Percentiles rank a stretch among this genome's conserved stretches.
These are phyloP conservation scores for Neonothopanus nambi DNA, from an alignment of 1,284 basidiomycete genomes.

Conservation along the genomic window DNA sequence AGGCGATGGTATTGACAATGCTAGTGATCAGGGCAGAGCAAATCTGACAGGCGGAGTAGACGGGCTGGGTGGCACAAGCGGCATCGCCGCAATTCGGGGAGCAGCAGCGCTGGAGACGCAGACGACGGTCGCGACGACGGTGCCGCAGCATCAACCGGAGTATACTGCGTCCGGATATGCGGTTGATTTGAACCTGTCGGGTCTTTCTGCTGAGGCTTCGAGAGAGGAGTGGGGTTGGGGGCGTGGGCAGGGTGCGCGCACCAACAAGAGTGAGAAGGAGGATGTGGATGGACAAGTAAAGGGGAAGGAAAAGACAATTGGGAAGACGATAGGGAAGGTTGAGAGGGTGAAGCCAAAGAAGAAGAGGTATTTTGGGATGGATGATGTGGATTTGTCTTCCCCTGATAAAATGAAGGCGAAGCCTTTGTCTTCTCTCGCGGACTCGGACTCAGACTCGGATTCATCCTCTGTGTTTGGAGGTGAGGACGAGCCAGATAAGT, in stretches of 20 bases:
- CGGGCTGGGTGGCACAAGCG: too few species aligned
- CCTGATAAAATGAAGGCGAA: too few species aligned
- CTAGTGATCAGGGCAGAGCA: too few species aligned
- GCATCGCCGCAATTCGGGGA: too few species aligned
- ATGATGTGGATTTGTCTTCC: constrained; percentile 9
- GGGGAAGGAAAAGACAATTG: neutral
- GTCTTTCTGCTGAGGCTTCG: neutral
- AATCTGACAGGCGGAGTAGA: too few species aligned
- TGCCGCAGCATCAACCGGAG: constrained; percentile 6
- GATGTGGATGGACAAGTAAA: neutral
- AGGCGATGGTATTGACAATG: too few species aligned
- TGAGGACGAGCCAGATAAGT: neutral
- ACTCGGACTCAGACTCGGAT: neutral
- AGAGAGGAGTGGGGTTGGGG: too few species aligned
- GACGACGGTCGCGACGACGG: constrained; percentile 2
- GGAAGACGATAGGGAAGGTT: too few species aligned
- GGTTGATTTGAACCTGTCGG: constrained; percentile 2
- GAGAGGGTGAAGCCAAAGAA: neutral
- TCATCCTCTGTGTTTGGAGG: neutral
- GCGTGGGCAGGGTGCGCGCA: too few species aligned
- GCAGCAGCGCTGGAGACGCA: neutral
- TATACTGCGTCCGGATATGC: constrained; percentile 7
- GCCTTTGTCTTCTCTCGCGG: neutral
- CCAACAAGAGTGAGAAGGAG: too few species aligned
- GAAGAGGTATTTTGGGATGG: constrained; percentile 9